phyloP scores from a whole-genome alignment of 179 eudicot genomes.

The Amaranthus tricolor region DNA sequence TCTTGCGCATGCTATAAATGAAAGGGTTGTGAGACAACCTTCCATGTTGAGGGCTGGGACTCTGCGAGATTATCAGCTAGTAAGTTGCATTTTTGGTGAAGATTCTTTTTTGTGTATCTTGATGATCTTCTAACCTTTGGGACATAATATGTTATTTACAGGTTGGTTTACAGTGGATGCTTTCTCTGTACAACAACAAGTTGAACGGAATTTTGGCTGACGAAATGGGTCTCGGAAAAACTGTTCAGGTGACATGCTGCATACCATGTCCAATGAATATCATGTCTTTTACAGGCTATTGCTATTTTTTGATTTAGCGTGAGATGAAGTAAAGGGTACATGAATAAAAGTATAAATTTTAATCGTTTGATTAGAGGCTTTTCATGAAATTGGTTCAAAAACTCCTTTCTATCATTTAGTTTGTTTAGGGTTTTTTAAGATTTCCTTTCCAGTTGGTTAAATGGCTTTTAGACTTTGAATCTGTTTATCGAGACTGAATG shows the following conservation, averaged over 20 bases:
- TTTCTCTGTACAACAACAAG: constrained; percentile 94
- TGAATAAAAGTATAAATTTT: background rate
- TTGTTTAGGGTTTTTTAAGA: background rate
- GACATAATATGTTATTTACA: constrained; percentile 30
- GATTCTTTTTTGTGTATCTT: constrained; percentile 9
- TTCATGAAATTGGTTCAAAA: background rate
- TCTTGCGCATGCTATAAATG: constrained; percentile 99
- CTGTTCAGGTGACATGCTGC: constrained; percentile 70
- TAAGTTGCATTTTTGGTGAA: constrained; percentile 37
- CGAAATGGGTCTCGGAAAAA: constrained; percentile 99
- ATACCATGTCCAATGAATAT: background rate
- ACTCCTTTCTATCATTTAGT: background rate
- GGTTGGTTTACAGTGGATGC: constrained; percentile 99
- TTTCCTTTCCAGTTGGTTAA: background rate
- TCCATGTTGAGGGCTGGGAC: constrained; percentile 93
- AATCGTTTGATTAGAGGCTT: background rate
- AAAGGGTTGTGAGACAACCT: constrained; percentile 86
- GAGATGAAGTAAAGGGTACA: background rate
- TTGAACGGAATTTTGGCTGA: constrained; percentile 98
- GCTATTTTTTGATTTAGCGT: background rate
- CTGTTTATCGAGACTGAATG: background rate
- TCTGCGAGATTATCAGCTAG: constrained; percentile 97
- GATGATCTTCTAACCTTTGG: constrained; percentile 19
- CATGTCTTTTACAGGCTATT: background rate
- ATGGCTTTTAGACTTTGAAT: background rate